These are phyloP conservation scores for Fraxinus anomala DNA, from an alignment of 257 asterid species.

Conservation along the genomic window DNA sequence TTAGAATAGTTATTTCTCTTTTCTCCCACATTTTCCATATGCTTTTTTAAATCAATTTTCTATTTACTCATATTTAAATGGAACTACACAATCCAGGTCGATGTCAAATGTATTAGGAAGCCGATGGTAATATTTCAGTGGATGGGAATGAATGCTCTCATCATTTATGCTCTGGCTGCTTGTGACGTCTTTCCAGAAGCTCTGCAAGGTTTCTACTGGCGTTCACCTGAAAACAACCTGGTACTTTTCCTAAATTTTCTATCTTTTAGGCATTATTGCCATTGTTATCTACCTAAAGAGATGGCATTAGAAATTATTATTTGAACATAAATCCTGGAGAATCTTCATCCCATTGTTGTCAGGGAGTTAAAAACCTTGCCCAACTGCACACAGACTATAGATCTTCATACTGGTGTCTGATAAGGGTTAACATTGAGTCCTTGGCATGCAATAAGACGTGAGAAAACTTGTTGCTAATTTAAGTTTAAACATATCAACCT, in stretches of 20 bases:
- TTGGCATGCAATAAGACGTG: not conserved
- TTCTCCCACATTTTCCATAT: not conserved
- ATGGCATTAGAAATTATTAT: not conserved
- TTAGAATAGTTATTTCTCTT: not conserved
- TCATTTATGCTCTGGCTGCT: slow-evolving; percentile 87
- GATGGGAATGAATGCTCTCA: slow-evolving; percentile 97
- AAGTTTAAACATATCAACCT: not conserved
- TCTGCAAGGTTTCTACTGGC: slow-evolving; percentile 86
- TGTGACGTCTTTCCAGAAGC: slow-evolving; percentile 82
- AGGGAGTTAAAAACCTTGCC: not conserved
- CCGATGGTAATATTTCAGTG: slow-evolving; percentile 73
- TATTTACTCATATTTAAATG: not conserved
- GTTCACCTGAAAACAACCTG: slow-evolving; percentile 79
- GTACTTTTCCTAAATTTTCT: slow-evolving; percentile 39
- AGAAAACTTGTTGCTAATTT: not conserved
- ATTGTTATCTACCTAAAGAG: not conserved
- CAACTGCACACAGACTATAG: not conserved
- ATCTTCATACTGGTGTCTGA: not conserved
- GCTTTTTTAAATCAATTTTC: not conserved
- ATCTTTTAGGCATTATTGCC: not conserved
- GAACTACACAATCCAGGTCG: slow-evolving; percentile 57
- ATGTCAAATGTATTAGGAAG: slow-evolving; percentile 56
- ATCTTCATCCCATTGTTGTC: not conserved
- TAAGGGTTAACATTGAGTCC: not conserved
- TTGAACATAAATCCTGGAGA: not conserved